Evolutionary conservation across 1,284 basidiomycete genomes (phyloP).

Genomic region (Stereum hirsutum): DNA sequence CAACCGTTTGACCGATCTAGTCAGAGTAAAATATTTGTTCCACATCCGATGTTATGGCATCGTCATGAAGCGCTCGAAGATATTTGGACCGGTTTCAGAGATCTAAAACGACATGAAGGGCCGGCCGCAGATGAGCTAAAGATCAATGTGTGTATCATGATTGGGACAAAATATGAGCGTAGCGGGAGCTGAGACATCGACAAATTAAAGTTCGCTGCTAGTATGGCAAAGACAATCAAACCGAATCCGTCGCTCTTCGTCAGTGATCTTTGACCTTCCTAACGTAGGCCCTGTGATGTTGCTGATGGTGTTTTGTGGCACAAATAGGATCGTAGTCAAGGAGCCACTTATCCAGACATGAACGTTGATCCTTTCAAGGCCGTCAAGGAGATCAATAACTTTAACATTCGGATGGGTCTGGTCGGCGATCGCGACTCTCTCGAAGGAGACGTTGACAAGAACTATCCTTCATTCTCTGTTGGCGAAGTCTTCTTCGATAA

Average conservation of each 20-base stretch:
- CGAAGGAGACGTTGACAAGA: background rate
- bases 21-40: no score
- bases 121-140: no score
- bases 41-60: no score
- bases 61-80: no score
- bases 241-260: conserved; percentile 1
- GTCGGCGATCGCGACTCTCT: no score
- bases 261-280: background rate
- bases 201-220: background rate
- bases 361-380: background rate
- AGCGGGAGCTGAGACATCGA: no score
- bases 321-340: background rate
- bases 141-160: no score
- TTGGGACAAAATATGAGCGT: no score
- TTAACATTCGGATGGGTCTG: background rate
- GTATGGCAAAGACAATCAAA: background rate
- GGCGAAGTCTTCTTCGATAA: conserved; percentile 17
- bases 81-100: no score
- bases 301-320: background rate
- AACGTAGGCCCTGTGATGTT: background rate
- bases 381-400: background rate
- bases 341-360: background rate
- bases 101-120: no score
- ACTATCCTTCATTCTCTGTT: conserved; percentile 16
- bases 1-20: no score